These are phyloP conservation scores for Pseudodiploospora longispora DNA, from an alignment of 2,329 filamentous ascomycete genomes.

Conservation along the genomic window DNA sequence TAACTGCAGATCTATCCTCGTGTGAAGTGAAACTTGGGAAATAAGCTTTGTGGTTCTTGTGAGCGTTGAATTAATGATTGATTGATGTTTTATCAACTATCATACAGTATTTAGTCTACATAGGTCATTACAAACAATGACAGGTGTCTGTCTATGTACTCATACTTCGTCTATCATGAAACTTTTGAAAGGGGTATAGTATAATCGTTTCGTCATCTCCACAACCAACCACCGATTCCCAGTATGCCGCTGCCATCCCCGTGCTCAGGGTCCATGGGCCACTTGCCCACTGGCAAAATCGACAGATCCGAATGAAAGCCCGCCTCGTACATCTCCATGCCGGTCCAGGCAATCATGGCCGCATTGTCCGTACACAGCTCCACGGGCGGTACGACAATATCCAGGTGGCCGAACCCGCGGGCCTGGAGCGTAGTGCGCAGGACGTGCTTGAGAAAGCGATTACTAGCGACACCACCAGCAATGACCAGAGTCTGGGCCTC, in stretches of 20 bases:
- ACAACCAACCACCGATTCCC: conserved; percentile 44
- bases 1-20: no score
- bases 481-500: conserved; percentile 61
- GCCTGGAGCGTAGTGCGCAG: conserved; percentile 48
- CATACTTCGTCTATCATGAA: no score
- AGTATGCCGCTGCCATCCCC: conserved; percentile 51
- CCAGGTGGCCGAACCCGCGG: conserved; percentile 55
- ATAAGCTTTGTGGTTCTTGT: no score
- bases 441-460: conserved; percentile 67
- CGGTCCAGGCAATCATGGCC: conserved; percentile 94
- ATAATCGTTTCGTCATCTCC: conserved; percentile 4
- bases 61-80: no score
- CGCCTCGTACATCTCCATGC: conserved; percentile 80
- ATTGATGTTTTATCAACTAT: no score
- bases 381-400: conserved; percentile 66
- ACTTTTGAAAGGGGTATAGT: no score
- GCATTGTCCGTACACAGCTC: conserved; percentile 88
- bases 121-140: no score
- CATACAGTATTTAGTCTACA: no score
- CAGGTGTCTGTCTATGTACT: no score
- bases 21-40: no score
- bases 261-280: conserved; percentile 59
- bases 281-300: conserved; percentile 56
- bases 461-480: conserved; percentile 85
- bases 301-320: conserved; percentile 60